These are phyloP conservation scores for Candida piceae DNA, from an alignment of 805 yeast species.

Conservation along the genomic window DNA sequence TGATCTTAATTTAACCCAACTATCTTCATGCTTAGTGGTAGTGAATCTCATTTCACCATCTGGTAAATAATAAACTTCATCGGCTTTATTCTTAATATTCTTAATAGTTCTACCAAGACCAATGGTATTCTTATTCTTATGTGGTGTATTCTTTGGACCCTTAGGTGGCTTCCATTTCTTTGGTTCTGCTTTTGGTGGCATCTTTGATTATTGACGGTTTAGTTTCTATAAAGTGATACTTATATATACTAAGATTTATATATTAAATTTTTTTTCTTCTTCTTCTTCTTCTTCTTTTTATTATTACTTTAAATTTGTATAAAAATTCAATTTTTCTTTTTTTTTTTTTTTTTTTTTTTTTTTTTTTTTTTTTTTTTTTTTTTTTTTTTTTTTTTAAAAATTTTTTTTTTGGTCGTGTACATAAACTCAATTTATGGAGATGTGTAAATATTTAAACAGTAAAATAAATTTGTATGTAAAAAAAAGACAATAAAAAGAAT, in stretches of 20 bases:
- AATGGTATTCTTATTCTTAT: constrained; percentile 74
- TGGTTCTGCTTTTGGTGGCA: constrained; percentile 42
- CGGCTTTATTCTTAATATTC: constrained; percentile 65
- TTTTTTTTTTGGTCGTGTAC: too few species aligned
- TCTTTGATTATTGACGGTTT: constrained; percentile 1
- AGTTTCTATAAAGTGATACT: neutral
- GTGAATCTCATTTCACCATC: constrained; percentile 89
- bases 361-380: too few species aligned
- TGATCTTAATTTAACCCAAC: constrained; percentile 86
- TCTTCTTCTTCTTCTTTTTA: too few species aligned
- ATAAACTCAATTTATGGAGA: too few species aligned
- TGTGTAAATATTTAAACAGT: neutral
- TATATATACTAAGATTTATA: too few species aligned
- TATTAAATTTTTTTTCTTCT: too few species aligned
- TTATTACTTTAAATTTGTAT: too few species aligned
- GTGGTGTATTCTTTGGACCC: constrained; percentile 88
- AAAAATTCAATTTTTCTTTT: too few species aligned
- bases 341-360: too few species aligned
- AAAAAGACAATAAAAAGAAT: too few species aligned
- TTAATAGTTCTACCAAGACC: constrained; percentile 85
- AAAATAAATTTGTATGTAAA: neutral
- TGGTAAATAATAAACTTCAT: constrained; percentile 65
- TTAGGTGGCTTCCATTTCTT: constrained; percentile 85
- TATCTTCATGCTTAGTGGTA: constrained; percentile 77
- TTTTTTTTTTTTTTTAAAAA: too few species aligned